Conservation (phyloP, 2,329 filamentous ascomycete species). For the Aphanoascus verrucosus region DNA sequence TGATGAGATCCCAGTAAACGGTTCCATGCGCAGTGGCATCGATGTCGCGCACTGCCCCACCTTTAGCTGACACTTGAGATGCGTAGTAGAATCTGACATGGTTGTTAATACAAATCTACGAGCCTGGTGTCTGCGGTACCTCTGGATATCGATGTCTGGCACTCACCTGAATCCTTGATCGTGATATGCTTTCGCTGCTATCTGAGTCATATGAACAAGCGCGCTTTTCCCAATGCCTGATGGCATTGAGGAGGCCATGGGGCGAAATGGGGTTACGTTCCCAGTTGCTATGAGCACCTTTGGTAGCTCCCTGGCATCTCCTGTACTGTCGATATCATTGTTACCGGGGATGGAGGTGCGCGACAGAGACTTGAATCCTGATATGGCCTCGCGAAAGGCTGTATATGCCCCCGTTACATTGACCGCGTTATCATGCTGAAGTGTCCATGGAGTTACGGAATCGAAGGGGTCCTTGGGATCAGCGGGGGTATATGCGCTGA, state of each 20-base stretch:
- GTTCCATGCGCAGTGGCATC: background rate
- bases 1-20: slow-evolving; percentile 2
- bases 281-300: no score
- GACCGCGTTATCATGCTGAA: background rate
- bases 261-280: background rate
- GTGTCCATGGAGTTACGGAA: background rate
- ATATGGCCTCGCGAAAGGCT: background rate
- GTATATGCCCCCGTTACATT: background rate
- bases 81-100: background rate
- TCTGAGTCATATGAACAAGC: no score
- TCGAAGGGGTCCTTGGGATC: background rate
- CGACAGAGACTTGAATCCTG: background rate
- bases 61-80: background rate
- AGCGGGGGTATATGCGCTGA: background rate
- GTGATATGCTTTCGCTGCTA: no score
- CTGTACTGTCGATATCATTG: no score
- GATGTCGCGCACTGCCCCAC: background rate
- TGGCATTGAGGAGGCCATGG: no score
- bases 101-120: background rate
- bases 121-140: no score
- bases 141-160: no score
- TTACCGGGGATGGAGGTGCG: background rate
- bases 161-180: no score
- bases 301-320: no score
- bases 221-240: no score